phyloP scores from a whole-genome alignment of 768 basidiomycete genomes.

The Kwoniella mangroviensis region DNA sequence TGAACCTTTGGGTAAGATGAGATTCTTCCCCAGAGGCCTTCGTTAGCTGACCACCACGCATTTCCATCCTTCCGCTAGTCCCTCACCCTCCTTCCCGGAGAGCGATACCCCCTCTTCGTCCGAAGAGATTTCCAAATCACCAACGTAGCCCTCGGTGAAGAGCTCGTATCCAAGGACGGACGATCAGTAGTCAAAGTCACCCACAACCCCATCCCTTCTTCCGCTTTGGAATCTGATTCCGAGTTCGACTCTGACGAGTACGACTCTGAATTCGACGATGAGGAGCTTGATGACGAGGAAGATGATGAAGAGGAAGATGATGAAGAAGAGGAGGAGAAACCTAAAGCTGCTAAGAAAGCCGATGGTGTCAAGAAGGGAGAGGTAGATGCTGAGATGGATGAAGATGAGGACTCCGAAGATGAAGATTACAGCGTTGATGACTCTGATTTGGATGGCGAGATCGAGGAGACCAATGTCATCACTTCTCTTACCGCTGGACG shows the following conservation, averaged over 20 bases:
- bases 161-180: conserved; percentile 65
- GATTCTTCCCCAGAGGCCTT: background rate
- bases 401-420: conserved; percentile 57
- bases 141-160: conserved; percentile 78
- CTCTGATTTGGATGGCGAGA: conserved; percentile 55
- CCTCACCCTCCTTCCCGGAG: conserved; percentile 49
- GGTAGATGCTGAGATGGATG: conserved; percentile 31
- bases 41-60: conserved; percentile 4
- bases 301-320: conserved; percentile 58
- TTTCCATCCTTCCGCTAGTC: conserved; percentile 24
- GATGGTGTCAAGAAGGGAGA: conserved; percentile 16
- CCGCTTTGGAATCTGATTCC: conserved; percentile 44
- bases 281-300: conserved; percentile 52
- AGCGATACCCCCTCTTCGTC: conserved; percentile 66
- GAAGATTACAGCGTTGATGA: conserved; percentile 37
- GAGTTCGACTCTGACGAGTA: conserved; percentile 39
- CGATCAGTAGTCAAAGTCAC: conserved; percentile 59
- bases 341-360: conserved; percentile 61
- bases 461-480: conserved; percentile 63
- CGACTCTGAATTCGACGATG: conserved; percentile 54
- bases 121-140: conserved; percentile 76
- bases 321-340: conserved; percentile 64
- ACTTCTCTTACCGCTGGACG: conserved; percentile 81
- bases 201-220: conserved; percentile 53
- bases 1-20: conserved; percentile 50